These are phyloP conservation scores for Globisporangium megalacanthum DNA, from an alignment of 352 stramenopile genomes.

Conservation along the genomic window DNA sequence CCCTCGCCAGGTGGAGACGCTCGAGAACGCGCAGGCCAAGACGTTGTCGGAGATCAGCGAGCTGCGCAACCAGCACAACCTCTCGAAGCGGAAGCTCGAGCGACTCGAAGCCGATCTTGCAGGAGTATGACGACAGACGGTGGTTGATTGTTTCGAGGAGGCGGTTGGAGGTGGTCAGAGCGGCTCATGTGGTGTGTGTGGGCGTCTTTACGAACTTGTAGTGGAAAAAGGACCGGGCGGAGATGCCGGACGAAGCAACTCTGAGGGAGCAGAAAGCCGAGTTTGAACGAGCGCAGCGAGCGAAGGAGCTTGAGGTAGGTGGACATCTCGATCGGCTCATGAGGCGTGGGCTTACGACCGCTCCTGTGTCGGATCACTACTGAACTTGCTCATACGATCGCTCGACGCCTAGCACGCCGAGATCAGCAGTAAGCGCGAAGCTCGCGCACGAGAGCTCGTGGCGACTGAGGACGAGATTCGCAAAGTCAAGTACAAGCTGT, in stretches of 20 bases:
- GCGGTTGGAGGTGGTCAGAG: neutral
- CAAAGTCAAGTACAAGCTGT: slow-evolving; percentile 48
- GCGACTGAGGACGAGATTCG: slow-evolving; percentile 45
- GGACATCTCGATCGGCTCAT: too few species aligned
- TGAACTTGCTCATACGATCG: neutral
- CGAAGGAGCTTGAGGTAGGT: slow-evolving; percentile 62
- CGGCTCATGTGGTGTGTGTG: neutral
- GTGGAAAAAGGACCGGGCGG: slow-evolving; percentile 52
- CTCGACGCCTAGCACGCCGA: slow-evolving; percentile 43
- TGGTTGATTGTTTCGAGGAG: neutral
- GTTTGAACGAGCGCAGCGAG: slow-evolving; percentile 57
- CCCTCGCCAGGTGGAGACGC: slow-evolving; percentile 43
- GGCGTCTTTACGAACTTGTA: slow-evolving; percentile 10
- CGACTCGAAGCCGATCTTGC: slow-evolving; percentile 55
- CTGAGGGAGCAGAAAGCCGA: slow-evolving; percentile 58
- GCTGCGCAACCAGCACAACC: slow-evolving; percentile 66
- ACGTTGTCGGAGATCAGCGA: slow-evolving; percentile 66
- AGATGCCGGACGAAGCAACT: slow-evolving; percentile 42
- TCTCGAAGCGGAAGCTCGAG: slow-evolving; percentile 56
- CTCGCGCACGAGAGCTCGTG: slow-evolving; percentile 36
- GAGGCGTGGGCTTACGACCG: too few species aligned
- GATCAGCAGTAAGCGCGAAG: slow-evolving; percentile 61
- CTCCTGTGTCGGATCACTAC: too few species aligned
- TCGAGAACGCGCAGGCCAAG: slow-evolving; percentile 63
- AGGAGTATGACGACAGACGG: slow-evolving; percentile 22